phyloP scores from a whole-genome alignment of 192 early-diverging fungal species.

The Anaeromyces robustus region DNA sequence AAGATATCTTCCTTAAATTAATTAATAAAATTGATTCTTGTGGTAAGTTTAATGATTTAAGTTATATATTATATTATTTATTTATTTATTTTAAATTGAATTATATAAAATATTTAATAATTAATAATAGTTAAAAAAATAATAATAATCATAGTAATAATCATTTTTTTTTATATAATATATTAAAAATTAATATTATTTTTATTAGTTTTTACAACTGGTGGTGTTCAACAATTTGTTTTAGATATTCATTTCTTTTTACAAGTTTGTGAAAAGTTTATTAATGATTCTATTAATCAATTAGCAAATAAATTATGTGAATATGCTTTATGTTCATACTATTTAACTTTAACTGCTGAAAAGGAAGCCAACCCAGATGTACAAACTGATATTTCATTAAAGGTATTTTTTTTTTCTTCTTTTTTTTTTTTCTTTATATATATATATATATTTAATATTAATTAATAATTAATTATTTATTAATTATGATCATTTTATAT shows the following conservation, averaged over 20 bases:
- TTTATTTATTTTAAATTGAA: too few species aligned
- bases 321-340: constrained; percentile 22
- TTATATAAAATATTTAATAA: too few species aligned
- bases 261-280: constrained; percentile 13
- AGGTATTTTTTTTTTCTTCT: background rate
- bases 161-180: too few species aligned
- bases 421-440: background rate
- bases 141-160: too few species aligned
- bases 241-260: constrained; percentile 38
- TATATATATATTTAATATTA: too few species aligned
- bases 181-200: too few species aligned
- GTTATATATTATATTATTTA: too few species aligned
- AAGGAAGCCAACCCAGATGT: background rate
- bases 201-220: background rate
- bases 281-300: constrained; percentile 17
- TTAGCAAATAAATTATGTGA: constrained; percentile 29
- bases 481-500: too few species aligned
- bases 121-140: too few species aligned
- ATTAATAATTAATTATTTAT: too few species aligned
- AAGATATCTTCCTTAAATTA: background rate
- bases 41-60: background rate
- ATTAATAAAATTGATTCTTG: background rate
- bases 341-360: background rate
- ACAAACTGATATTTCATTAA: background rate
- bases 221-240: constrained; percentile 31